Percentiles rank a stretch among this genome's conserved stretches.
phyloP scores from a whole-genome alignment of 179 eudicot species.

The Spergularia azorica region DNA sequence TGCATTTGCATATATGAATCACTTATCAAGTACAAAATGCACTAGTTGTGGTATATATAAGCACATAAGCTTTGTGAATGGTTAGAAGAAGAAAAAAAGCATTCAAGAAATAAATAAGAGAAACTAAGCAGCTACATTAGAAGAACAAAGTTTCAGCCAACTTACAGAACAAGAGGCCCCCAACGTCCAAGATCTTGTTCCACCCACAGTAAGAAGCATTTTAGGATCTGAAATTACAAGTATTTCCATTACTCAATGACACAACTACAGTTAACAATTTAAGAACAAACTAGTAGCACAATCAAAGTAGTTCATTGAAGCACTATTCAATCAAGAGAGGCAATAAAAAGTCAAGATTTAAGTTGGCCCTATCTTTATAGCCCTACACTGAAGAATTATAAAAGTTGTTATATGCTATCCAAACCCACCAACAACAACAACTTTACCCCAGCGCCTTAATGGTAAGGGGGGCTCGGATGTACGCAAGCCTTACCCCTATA shows the following conservation, averaged over 20 bases:
- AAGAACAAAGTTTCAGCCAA: constrained; percentile 20
- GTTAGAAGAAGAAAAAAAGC: background rate
- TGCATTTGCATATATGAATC: too few species aligned
- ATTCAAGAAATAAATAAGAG: background rate
- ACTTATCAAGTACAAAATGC: too few species aligned
- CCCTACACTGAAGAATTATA: background rate
- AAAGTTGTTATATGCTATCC: background rate
- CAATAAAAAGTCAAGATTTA: background rate
- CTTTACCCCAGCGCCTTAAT: too few species aligned
- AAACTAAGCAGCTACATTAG: background rate
- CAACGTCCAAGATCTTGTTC: constrained; percentile 81
- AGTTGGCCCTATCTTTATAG: background rate
- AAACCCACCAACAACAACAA: too few species aligned
- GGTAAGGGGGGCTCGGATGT: too few species aligned
- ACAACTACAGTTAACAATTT: background rate
- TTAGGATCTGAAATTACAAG: constrained; percentile 55
- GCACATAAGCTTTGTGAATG: background rate
- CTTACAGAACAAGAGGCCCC: constrained; percentile 95
- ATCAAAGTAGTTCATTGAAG: background rate
- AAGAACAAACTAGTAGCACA: background rate
- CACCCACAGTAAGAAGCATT: constrained; percentile 76
- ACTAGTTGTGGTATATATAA: too few species aligned
- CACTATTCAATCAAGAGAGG: background rate
- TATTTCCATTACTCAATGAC: background rate
- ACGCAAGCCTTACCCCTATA: too few species aligned